phyloP scores from a whole-genome alignment of 306 rosid species.

The Gynostemma pentaphyllum region DNA sequence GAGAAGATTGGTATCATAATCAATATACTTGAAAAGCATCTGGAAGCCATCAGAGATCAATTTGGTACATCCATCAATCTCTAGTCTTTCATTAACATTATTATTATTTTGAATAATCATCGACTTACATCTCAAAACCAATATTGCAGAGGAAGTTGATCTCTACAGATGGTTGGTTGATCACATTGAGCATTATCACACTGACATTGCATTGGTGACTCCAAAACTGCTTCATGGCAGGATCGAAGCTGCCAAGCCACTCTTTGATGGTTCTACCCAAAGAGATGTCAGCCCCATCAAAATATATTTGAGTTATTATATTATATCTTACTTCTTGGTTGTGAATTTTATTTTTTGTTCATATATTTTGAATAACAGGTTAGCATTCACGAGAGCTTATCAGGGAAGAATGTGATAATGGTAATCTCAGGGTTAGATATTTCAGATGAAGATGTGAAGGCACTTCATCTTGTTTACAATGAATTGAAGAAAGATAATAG shows the following conservation, averaged over 20 bases:
- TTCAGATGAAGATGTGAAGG: neutral
- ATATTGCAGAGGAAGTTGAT: slow-evolving; percentile 3
- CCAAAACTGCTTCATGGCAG: neutral
- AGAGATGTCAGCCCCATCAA: slow-evolving; percentile 26
- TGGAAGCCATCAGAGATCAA: neutral
- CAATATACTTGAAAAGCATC: neutral
- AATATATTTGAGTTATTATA: too few relatives aligned
- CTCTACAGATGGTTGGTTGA: neutral
- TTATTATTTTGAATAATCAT: too few relatives aligned
- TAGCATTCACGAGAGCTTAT: neutral
- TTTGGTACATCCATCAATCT: neutral
- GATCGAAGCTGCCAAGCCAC: slow-evolving; percentile 11
- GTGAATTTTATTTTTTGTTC: neutral
- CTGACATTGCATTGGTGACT: neutral
- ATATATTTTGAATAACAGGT: slow-evolving; percentile 23
- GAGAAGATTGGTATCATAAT: neutral
- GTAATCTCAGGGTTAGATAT: slow-evolving; percentile 35
- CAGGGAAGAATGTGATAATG: slow-evolving; percentile 17
- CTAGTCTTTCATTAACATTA: neutral
- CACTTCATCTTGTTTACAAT: slow-evolving; percentile 25
- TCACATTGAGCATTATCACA: neutral
- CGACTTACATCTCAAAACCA: too few relatives aligned
- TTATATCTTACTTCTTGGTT: neutral
- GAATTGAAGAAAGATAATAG: slow-evolving; percentile 9
- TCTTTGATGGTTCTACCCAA: slow-evolving; percentile 40